Percentiles rank a stretch among this genome's conserved stretches.
phyloP scores from a whole-genome alignment of 148 eudicot genomes.

The Polygonum maritimum region DNA sequence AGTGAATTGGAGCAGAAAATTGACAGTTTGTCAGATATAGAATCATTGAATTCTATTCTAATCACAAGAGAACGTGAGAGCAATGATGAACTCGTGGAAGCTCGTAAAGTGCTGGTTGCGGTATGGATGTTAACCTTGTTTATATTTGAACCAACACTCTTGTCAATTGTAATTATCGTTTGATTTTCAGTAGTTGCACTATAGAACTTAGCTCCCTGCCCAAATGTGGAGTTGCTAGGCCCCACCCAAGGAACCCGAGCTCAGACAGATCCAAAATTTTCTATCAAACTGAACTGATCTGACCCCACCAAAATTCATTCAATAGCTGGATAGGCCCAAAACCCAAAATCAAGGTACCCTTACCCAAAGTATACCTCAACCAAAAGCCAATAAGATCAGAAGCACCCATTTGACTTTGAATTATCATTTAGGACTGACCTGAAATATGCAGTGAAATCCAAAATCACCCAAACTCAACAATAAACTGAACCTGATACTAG shows the following conservation, averaged over 20 bases:
- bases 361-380: neutral
- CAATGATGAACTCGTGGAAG: conserved; percentile 85
- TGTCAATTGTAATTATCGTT: neutral
- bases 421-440: neutral
- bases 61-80: conserved; percentile 58
- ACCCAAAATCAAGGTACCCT: neutral
- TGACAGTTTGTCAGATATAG: conserved; percentile 42
- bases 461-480: neutral
- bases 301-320: neutral
- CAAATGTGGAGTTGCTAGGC: neutral
- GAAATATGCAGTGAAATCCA: neutral
- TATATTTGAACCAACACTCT: neutral
- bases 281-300: neutral
- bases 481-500: neutral
- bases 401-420: neutral
- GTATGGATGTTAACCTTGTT: conserved; percentile 27
- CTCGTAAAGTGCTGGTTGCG: conserved; percentile 57
- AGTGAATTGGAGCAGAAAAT: conserved; percentile 49
- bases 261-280: neutral
- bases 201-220: neutral
- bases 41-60: conserved; percentile 46
- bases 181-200: neutral
- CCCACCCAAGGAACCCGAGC: neutral
- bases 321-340: neutral
- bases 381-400: neutral